Evolutionary conservation across 768 basidiomycete genomes (phyloP).

Genomic region (Lepiota subincarnata): DNA sequence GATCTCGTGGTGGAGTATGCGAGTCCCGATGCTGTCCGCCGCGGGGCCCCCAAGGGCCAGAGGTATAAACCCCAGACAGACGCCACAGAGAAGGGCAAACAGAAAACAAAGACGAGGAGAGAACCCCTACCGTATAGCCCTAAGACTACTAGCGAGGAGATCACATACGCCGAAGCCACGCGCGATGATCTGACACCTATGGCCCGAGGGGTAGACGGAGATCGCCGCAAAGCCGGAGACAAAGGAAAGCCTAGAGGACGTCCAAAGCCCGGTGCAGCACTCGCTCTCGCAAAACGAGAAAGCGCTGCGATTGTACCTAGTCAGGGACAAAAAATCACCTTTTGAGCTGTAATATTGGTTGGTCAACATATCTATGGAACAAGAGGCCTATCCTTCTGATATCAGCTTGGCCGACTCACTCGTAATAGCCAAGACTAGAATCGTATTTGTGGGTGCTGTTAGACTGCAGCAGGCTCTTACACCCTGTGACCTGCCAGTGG

Average conservation of each 20-base stretch:
- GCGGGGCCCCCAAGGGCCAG: conserved; percentile 55
- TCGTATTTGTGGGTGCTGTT: too few species aligned
- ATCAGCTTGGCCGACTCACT: too few species aligned
- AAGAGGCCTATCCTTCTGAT: too few species aligned
- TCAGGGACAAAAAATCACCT: conserved; percentile 70
- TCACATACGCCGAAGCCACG: conserved; percentile 1
- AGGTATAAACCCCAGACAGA: conserved; percentile 13
- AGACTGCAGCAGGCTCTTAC: too few species aligned
- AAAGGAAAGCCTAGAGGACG: conserved; percentile 41
- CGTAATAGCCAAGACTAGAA: too few species aligned
- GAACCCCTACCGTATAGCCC: background rate
- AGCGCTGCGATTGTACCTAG: conserved; percentile 67
- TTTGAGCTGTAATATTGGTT: conserved; percentile 29
- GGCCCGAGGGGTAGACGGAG: background rate
- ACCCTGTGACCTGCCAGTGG: too few species aligned
- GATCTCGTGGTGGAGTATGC: conserved; percentile 87
- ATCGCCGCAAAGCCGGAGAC: conserved; percentile 10
- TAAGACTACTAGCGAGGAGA: conserved; percentile 1
- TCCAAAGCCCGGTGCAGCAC: conserved; percentile 73
- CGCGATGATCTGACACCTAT: conserved; percentile 5
- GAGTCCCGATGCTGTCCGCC: conserved; percentile 81
- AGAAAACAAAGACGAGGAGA: background rate
- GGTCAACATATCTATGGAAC: background rate
- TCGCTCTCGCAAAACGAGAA: conserved; percentile 74
- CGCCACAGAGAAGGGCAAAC: conserved; percentile 10